phyloP scores from a whole-genome alignment of 75 land plant genomes.

The Sequoia sempervirens region DNA sequence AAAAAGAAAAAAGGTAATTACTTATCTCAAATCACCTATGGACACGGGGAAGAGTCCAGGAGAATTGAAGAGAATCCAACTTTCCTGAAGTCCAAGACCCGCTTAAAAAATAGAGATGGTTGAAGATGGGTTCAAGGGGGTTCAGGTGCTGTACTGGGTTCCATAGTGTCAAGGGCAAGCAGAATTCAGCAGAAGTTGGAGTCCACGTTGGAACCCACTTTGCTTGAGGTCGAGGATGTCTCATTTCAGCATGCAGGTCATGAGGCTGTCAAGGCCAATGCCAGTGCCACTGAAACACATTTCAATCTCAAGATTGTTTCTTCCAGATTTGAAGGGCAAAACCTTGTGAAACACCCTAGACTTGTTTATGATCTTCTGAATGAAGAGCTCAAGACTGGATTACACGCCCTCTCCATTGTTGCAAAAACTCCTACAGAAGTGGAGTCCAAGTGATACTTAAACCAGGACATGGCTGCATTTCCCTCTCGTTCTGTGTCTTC shows the following conservation, averaged over 20 bases:
- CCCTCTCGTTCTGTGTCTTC: too few relatives aligned
- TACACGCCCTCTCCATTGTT: conserved; percentile 77
- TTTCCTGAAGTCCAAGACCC: neutral
- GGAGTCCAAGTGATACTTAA: neutral
- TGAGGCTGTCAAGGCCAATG: conserved; percentile 45
- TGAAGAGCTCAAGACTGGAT: conserved; percentile 69
- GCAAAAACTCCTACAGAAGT: conserved; percentile 79
- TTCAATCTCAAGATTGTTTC: conserved; percentile 73
- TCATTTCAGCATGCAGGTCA: conserved; percentile 95
- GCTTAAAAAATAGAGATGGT: neutral
- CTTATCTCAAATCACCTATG: too few relatives aligned
- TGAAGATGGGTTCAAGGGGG: conserved; percentile 39
- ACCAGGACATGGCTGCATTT: neutral
- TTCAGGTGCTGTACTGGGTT: conserved; percentile 14
- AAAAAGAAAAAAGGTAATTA: too few relatives aligned
- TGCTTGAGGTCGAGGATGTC: conserved; percentile 74
- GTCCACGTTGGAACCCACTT: conserved; percentile 45
- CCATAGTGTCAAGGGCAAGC: conserved; percentile 24
- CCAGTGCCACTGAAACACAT: conserved; percentile 51
- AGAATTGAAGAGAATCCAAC: neutral
- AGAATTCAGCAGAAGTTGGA: conserved; percentile 63
- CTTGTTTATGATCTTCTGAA: conserved; percentile 61
- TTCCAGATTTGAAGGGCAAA: conserved; percentile 58
- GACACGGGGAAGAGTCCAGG: neutral
- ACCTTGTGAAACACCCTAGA: conserved; percentile 68